Base-by-base conservation (phyloP, 2,329 filamentous ascomycete species). In the Zymoseptoria ardabiliae region DNA sequence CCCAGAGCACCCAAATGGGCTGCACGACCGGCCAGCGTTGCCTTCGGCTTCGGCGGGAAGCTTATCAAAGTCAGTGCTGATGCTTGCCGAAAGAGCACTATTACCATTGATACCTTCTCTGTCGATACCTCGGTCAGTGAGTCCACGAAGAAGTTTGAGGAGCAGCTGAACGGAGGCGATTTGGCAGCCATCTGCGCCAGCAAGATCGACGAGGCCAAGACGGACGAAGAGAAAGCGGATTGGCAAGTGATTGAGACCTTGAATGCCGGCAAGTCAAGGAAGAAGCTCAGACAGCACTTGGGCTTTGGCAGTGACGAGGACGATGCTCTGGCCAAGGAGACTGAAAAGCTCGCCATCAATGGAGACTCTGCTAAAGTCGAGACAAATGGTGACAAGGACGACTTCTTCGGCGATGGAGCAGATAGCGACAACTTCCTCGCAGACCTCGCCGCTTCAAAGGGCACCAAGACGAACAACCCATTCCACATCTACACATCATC, bases 21-120 rank as follows among this genome's bases (percentile, higher is more conserved):
- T 50, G 87, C 96, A 75, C 83, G 89, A 57, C 92, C 93, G 1
- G 83, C 87, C 50, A 90, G 91, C 68, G 93, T 88, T 17, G 90
- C 91, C 0, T 99, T 99, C 76, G 94, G 91, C 0, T 99, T 97
- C 72, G 94, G 94, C 57, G 94, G 95, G 56, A 96, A 96, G 73
- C 80, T 99, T 21, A 85, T 97, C 17, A 83, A 86, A 58, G 86
- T 97, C 75, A 82, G 83, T 63, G 86, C 85, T 4, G 87, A 90
- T 63, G 82, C 81, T 41, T 81, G 83, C 2, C 72, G 78, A 62
- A 78, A 80, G 58, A 97, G 93, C 8, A 91, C 88, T 72, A 81
- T 99, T 53, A 82, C 84, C 65, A 93, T 99, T 58, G 89, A 89
- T 0, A 86, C 86, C n/a, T 97, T 96, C 71, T 89, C 91, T 25